These are phyloP conservation scores for Lentinula sp. DNA, from an alignment of 768 basidiomycete genomes.

Conservation along the genomic window DNA sequence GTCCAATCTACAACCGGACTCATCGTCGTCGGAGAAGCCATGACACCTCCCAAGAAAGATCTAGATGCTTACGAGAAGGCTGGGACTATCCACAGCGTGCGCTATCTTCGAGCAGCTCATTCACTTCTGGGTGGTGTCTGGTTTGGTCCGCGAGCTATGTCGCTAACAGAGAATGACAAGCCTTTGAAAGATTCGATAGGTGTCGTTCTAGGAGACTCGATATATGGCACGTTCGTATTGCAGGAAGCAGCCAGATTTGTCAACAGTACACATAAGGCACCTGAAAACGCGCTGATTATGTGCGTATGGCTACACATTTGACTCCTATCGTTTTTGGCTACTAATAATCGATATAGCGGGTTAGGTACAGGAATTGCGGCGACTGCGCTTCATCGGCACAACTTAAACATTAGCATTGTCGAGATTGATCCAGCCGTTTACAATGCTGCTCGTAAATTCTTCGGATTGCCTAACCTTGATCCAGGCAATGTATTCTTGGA, in stretches of 20 bases:
- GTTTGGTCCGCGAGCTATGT: slow-evolving; percentile 49
- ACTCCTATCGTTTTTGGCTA: neutral
- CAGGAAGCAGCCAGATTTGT: slow-evolving; percentile 82
- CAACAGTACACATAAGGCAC: slow-evolving; percentile 36
- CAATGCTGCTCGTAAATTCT: slow-evolving; percentile 70
- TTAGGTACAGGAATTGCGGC: slow-evolving; percentile 84
- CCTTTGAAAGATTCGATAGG: slow-evolving; percentile 47
- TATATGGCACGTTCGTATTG: slow-evolving; percentile 78
- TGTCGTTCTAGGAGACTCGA: slow-evolving; percentile 61
- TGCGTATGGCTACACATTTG: slow-evolving; percentile 24
- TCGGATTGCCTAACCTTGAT: slow-evolving; percentile 67
- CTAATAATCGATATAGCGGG: slow-evolving; percentile 46
- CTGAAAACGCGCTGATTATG: slow-evolving; percentile 67
- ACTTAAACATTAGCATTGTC: slow-evolving; percentile 72
- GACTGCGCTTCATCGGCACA: slow-evolving; percentile 63
- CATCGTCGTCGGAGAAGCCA: slow-evolving; percentile 74
- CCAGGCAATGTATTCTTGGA: slow-evolving; percentile 59
- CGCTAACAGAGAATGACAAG: slow-evolving; percentile 29
- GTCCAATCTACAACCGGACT: slow-evolving; percentile 71
- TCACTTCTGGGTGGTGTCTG: slow-evolving; percentile 74
- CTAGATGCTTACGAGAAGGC: slow-evolving; percentile 23
- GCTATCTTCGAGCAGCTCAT: slow-evolving; percentile 60
- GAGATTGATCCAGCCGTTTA: slow-evolving; percentile 94
- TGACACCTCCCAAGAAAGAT: slow-evolving; percentile 30
- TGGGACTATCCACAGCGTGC: slow-evolving; percentile 36